Base-by-base conservation (phyloP, 1,284 basidiomycete species). In the Schizopora paradoxa region DNA sequence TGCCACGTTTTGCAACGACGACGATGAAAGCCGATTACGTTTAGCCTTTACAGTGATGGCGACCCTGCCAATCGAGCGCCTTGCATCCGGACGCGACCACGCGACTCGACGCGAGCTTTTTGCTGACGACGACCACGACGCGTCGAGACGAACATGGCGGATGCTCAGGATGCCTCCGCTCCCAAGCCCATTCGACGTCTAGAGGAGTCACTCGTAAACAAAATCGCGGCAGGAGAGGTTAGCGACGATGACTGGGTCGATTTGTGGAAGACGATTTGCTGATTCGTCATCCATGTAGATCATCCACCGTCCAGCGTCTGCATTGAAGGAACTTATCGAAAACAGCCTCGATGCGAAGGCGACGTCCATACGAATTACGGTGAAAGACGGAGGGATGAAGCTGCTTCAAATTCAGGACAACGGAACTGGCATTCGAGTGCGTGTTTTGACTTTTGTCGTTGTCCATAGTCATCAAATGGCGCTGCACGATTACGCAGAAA, bases 321-420 rank as follows among this genome's bases (percentile, higher is more conserved):
- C 96, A 1, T 74, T 99, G 51, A 99, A 99, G 64, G 96, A 99
- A 65, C 74, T 99, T 1, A 70, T 99, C 18, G 96, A 99, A 66
- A 99, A 99, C 59, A 80, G 86, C 16, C 74, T 99, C 25, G 96
- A 99, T 67, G 96, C 96, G 0, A 87, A 90, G 1, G 73, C 93
- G 22, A 95, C 88, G 0, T 81, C 82, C 0, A 92, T 99, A 58
- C 83, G 85, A 38, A 72, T 99, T 44, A 89, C 84, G 0, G 77
- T 95, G 54, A 97, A 96, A 64, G 95, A 99, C 48, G 96, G 96
- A 1, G 96, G 96, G 0, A 70, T 99, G 69, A 99, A 96, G 63
- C 70, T 94, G 37, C 75, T 99, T 21, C 93, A 97, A 65, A 96
- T 99, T 43, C 89, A 93, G 57, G 96, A 99, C 62, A 97, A 99